Evolutionary conservation across 306 rosid genomes (phyloP).

Genomic region (Trifolium subterraneum): DNA sequence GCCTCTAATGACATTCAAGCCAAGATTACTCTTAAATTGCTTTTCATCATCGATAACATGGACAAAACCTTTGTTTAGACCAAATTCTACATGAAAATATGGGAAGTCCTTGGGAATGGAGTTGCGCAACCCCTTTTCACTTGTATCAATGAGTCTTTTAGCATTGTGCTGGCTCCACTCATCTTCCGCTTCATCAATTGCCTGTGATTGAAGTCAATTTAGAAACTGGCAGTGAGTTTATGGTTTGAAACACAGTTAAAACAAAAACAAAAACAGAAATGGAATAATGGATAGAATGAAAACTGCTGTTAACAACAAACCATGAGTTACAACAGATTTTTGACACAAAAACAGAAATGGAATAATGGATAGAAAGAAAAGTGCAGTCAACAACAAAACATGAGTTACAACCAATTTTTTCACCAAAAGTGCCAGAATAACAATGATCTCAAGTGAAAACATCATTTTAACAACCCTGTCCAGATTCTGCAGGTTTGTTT

Average conservation of each 20-base stretch:
- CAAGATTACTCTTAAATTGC: slow-evolving; percentile 67
- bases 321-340: background rate
- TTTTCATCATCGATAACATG: slow-evolving; percentile 88
- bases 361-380: background rate
- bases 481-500: background rate
- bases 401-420: background rate
- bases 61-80: slow-evolving; percentile 76
- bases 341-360: slow-evolving; percentile 1
- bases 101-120: slow-evolving; percentile 84
- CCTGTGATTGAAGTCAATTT: slow-evolving; percentile 54
- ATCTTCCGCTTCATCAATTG: slow-evolving; percentile 91
- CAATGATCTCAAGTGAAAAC: slow-evolving; percentile 2
- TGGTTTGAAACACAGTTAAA: background rate
- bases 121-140: slow-evolving; percentile 74
- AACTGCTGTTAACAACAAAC: background rate
- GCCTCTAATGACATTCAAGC: slow-evolving; percentile 85
- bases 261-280: background rate
- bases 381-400: background rate
- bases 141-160: slow-evolving; percentile 82
- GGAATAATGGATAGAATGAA: background rate
- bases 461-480: background rate
- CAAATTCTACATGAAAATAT: slow-evolving; percentile 86
- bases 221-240: background rate
- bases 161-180: slow-evolving; percentile 97
- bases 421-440: slow-evolving; percentile 8